A percentile compares a stretch with the other conserved stretches of the same genome.
These are phyloP conservation scores for Lecanicillium sp. DNA, from an alignment of 2,329 filamentous ascomycete genomes.

Conservation along the genomic window DNA sequence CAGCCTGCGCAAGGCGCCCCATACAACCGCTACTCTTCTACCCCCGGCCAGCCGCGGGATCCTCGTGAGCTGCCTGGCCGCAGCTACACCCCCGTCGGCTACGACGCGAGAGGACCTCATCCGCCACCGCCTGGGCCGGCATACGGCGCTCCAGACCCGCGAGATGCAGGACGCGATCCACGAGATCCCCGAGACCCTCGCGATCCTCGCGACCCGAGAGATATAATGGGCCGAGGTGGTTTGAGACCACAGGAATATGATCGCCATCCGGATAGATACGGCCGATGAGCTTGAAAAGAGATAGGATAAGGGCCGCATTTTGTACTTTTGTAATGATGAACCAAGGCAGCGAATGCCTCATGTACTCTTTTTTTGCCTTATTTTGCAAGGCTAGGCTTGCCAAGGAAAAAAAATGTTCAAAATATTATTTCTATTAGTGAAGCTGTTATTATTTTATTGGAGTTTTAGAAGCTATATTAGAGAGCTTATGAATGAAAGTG, in stretches of 20 bases:
- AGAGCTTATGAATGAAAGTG: too few relatives aligned
- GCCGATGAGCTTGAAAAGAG: constrained; percentile 24
- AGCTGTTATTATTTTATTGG: too few relatives aligned
- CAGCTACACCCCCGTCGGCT: constrained; percentile 38
- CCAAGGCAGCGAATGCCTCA: not conserved
- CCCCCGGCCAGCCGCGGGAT: constrained; percentile 35
- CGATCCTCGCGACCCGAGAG: constrained; percentile 29
- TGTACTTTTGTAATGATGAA: constrained; percentile 2
- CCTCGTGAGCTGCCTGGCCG: constrained; percentile 31
- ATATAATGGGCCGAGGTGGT: constrained; percentile 31
- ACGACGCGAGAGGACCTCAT: constrained; percentile 30
- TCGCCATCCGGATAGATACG: constrained; percentile 35
- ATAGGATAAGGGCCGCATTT: too few relatives aligned
- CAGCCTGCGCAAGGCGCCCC: constrained; percentile 29
- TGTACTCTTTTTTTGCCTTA: not conserved
- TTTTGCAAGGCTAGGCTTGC: too few relatives aligned
- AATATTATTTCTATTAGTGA: too few relatives aligned
- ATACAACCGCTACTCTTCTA: constrained; percentile 36
- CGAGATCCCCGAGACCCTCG: constrained; percentile 17
- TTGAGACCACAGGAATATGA: constrained; percentile 39
- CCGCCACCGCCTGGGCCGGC: constrained; percentile 25
- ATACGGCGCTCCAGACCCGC: constrained; percentile 13
- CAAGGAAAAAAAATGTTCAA: too few relatives aligned
- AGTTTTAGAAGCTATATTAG: too few relatives aligned
- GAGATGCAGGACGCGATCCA: constrained; percentile 20